Percentiles rank a stretch among this genome's conserved stretches.
Conservation (phyloP, 2,329 filamentous ascomycete genomes). For the Berkeleyomyces rouxiae region DNA sequence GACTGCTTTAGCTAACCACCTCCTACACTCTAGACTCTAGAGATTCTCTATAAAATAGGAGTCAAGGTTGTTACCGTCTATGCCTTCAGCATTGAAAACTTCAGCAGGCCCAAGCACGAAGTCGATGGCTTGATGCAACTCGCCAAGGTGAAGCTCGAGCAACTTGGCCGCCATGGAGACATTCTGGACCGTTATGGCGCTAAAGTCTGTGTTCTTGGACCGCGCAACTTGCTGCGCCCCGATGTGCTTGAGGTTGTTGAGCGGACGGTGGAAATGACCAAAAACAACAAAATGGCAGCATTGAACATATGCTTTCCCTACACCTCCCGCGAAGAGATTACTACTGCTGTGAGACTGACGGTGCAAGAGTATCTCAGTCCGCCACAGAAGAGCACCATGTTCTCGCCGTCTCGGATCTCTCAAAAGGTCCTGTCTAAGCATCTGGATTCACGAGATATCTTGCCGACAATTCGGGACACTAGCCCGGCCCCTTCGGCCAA, state of each 20-base stretch:
- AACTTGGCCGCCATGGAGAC: slow-evolving; percentile 84
- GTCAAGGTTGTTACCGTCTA: slow-evolving; percentile 96
- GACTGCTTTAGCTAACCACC: neutral
- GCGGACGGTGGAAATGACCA: slow-evolving; percentile 70
- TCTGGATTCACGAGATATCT: slow-evolving; percentile 30
- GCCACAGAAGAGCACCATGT: slow-evolving; percentile 53
- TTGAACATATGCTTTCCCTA: slow-evolving; percentile 98
- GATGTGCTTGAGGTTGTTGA: slow-evolving; percentile 85
- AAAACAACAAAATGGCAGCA: slow-evolving; percentile 59
- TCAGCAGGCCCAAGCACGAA: slow-evolving; percentile 90
- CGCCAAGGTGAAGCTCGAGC: slow-evolving; percentile 84
- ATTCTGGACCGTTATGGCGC: slow-evolving; percentile 86
- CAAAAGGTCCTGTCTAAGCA: slow-evolving; percentile 65
- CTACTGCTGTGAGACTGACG: slow-evolving; percentile 70
- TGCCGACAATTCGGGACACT: slow-evolving; percentile 33
- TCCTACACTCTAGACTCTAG: slow-evolving; percentile 48
- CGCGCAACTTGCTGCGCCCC: slow-evolving; percentile 64
- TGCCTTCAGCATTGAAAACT: slow-evolving; percentile 98
- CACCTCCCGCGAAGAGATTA: slow-evolving; percentile 90
- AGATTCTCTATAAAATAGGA: slow-evolving; percentile 95
- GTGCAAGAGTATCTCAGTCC: slow-evolving; percentile 60
- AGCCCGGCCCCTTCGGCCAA: slow-evolving; percentile 30
- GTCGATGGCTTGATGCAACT: slow-evolving; percentile 96
- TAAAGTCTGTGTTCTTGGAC: slow-evolving; percentile 67
- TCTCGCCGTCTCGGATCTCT: slow-evolving; percentile 75